Evolutionary conservation across 805 yeast genomes (phyloP).

Genomic region (Suhomyces vadensis): DNA sequence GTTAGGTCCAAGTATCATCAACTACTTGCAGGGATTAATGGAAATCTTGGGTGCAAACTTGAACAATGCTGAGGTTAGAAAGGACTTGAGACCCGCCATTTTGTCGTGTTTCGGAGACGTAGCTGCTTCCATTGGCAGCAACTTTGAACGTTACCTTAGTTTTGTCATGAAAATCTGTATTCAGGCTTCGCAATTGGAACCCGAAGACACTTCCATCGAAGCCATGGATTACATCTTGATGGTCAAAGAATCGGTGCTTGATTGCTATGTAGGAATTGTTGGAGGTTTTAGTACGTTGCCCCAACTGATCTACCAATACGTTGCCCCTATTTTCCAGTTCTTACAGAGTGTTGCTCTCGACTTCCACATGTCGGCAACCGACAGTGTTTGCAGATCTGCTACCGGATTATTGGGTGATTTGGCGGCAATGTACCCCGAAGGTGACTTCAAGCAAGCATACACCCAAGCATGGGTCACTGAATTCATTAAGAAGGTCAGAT

Average conservation of each 20-base stretch:
- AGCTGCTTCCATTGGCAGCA: conserved; percentile 81
- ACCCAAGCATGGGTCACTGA: conserved; percentile 77
- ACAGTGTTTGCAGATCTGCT: conserved; percentile 75
- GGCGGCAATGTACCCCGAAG: conserved; percentile 80
- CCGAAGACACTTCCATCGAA: conserved; percentile 70
- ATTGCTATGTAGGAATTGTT: conserved; percentile 92
- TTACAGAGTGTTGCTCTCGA: conserved; percentile 61
- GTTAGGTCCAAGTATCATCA: conserved; percentile 68
- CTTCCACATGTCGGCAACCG: conserved; percentile 58
- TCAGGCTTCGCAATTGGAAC: conserved; percentile 60
- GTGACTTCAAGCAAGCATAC: conserved; percentile 67
- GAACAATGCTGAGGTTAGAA: conserved; percentile 63
- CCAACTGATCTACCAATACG: conserved; percentile 61
- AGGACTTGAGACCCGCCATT: conserved; percentile 84
- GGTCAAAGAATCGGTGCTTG: conserved; percentile 86
- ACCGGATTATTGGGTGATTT: conserved; percentile 93
- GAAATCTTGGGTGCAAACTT: conserved; percentile 73
- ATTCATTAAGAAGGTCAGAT: conserved; percentile 71
- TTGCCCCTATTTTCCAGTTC: conserved; percentile 70
- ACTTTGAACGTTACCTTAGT: conserved; percentile 72
- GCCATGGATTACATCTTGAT: conserved; percentile 70
- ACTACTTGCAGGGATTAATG: conserved; percentile 82
- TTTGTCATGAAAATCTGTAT: conserved; percentile 79
- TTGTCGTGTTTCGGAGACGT: conserved; percentile 94
- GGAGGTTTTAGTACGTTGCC: conserved; percentile 82